These are phyloP conservation scores for Fusarium anguioides DNA, from an alignment of 2,329 filamentous ascomycete genomes.

Conservation along the genomic window DNA sequence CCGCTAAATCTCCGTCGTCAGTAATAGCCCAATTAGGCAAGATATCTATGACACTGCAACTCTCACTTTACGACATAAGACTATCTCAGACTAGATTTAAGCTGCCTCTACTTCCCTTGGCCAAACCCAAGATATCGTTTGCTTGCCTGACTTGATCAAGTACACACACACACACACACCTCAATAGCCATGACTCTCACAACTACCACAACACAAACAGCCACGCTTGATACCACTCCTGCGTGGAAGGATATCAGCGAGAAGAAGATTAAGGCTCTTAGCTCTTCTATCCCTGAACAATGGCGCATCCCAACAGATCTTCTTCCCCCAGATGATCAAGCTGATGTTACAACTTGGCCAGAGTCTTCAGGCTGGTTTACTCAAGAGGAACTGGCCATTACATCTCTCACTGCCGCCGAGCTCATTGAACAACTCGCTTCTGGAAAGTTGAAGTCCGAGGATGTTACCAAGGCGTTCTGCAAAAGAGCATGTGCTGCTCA, in stretches of 20 bases:
- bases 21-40: slow-evolving; percentile 12
- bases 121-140: background rate
- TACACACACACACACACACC: background rate
- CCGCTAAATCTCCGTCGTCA: background rate
- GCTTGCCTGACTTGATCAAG: background rate
- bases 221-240: slow-evolving; percentile 18
- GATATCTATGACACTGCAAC: slow-evolving; percentile 12
- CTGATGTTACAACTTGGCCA: slow-evolving; percentile 68
- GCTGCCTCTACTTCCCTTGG: slow-evolving; percentile 9
- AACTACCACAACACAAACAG: slow-evolving; percentile 8
- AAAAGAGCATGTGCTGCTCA: slow-evolving; percentile 67
- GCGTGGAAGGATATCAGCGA: slow-evolving; percentile 31
- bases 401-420: slow-evolving; percentile 55
- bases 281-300: slow-evolving; percentile 64
- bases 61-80: background rate
- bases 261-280: slow-evolving; percentile 32
- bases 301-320: slow-evolving; percentile 66
- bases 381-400: slow-evolving; percentile 58
- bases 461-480: slow-evolving; percentile 63
- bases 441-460: slow-evolving; percentile 52
- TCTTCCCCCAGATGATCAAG: slow-evolving; percentile 59
- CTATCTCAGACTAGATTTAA: slow-evolving; percentile 16
- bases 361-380: slow-evolving; percentile 69
- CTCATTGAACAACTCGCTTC: slow-evolving; percentile 50
- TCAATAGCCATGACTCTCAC: slow-evolving; percentile 21